Evolutionary conservation across 768 basidiomycete species (phyloP).

Genomic region (Lactifluus pinguis): DNA sequence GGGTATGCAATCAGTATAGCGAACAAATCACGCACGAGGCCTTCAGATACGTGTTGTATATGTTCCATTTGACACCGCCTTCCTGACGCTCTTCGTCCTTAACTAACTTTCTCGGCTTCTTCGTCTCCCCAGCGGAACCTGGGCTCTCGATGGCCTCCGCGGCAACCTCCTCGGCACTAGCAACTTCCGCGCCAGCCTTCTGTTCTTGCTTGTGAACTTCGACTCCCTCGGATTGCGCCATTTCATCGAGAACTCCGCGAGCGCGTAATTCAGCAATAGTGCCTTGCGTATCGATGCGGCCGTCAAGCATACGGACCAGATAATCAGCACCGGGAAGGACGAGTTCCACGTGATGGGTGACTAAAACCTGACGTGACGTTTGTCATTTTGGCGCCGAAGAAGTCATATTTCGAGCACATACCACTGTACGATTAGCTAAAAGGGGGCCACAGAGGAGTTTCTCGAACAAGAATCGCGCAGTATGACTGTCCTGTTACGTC

Average conservation of each 20-base stretch:
- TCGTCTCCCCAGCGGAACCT: slow-evolving; percentile 30
- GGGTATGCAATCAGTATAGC: background rate
- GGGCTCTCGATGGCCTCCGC: slow-evolving; percentile 22
- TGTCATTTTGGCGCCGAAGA: background rate
- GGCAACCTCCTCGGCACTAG: slow-evolving; percentile 25
- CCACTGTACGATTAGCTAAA: slow-evolving; percentile 57
- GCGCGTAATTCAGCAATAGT: slow-evolving; percentile 53
- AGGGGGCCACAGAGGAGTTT: slow-evolving; percentile 59
- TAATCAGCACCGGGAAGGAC: slow-evolving; percentile 68
- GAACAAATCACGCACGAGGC: slow-evolving; percentile 45
- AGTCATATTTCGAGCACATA: slow-evolving; percentile 23
- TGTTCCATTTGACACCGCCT: slow-evolving; percentile 74
- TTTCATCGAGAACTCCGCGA: slow-evolving; percentile 51
- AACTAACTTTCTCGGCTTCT: slow-evolving; percentile 63
- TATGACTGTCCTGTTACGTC: slow-evolving; percentile 51
- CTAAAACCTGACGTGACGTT: slow-evolving; percentile 40
- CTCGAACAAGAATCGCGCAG: slow-evolving; percentile 53
- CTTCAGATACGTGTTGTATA: slow-evolving; percentile 54
- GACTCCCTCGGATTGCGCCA: slow-evolving; percentile 45
- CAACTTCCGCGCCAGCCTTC: slow-evolving; percentile 14
- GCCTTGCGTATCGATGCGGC: slow-evolving; percentile 70
- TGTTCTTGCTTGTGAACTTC: slow-evolving; percentile 39
- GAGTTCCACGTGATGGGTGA: slow-evolving; percentile 80
- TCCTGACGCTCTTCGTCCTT: slow-evolving; percentile 76
- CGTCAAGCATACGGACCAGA: slow-evolving; percentile 72